A percentile compares a stretch with the other conserved stretches of the same genome.
Evolutionary conservation across 495 filamentous ascomycete species (phyloP).

Genomic region (Penicillium steckii): DNA sequence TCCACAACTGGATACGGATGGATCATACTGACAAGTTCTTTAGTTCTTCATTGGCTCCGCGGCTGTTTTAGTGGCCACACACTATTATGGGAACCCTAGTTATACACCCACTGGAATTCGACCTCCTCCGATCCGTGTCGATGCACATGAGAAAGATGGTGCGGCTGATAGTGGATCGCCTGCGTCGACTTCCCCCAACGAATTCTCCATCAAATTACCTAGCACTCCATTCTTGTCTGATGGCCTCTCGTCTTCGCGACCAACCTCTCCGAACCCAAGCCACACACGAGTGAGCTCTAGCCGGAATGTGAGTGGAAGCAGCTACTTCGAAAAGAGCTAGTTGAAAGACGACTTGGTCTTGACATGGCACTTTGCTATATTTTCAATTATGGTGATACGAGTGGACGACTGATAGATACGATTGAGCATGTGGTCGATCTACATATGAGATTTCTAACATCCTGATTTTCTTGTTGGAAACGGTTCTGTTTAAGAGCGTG

Average conservation of each 20-base stretch:
- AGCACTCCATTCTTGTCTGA: slow-evolving; percentile 52
- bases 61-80: slow-evolving; percentile 76
- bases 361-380: background rate
- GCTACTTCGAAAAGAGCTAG: slow-evolving; percentile 36
- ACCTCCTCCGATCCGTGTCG: slow-evolving; percentile 75
- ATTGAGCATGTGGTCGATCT: background rate
- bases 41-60: slow-evolving; percentile 81
- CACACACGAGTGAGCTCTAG: slow-evolving; percentile 46
- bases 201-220: slow-evolving; percentile 53
- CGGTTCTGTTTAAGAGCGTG: slow-evolving; percentile 10
- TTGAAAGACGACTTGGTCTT: background rate
- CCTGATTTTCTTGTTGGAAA: background rate
- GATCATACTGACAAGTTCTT: slow-evolving; percentile 20
- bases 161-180: slow-evolving; percentile 51
- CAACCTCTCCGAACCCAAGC: slow-evolving; percentile 57
- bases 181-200: slow-evolving; percentile 32
- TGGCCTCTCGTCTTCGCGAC: slow-evolving; percentile 62
- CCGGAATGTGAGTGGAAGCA: slow-evolving; percentile 27
- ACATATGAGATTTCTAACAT: slow-evolving; percentile 3
- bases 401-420: slow-evolving; percentile 20
- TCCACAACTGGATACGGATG: background rate
- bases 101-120: slow-evolving; percentile 34
- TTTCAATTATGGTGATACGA: slow-evolving; percentile 16
- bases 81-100: slow-evolving; percentile 66
- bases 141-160: slow-evolving; percentile 66